Evolutionary conservation across 2,329 filamentous ascomycete species (phyloP).

Genomic region (Pestalotiopsis sp.): DNA sequence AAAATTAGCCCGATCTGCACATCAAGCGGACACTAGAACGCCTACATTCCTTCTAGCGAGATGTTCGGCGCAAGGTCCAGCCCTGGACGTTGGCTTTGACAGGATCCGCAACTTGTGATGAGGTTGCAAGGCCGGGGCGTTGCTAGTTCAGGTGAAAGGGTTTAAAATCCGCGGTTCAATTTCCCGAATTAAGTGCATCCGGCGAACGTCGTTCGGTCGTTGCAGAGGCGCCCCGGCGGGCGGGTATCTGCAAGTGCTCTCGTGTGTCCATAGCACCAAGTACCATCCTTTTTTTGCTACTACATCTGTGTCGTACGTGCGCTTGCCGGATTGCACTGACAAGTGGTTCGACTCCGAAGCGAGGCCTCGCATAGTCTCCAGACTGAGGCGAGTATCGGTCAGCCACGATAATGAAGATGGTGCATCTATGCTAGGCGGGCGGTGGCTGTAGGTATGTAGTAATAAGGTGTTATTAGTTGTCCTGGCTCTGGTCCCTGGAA

Average conservation of each 20-base stretch:
- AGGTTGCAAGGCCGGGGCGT: neutral
- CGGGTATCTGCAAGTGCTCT: slow-evolving; percentile 4
- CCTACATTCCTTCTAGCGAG: slow-evolving; percentile 5
- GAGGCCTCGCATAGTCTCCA: neutral
- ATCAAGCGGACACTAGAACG: slow-evolving; percentile 4
- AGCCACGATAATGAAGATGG: neutral
- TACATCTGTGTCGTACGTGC: neutral
- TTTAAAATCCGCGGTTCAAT: slow-evolving; percentile 1
- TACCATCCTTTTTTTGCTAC: too few relatives aligned
- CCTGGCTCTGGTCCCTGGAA: neutral
- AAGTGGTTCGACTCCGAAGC: neutral
- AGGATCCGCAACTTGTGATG: slow-evolving; percentile 8
- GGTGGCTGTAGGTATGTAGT: neutral
- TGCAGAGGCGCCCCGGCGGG: neutral
- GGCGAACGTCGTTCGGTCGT: neutral
- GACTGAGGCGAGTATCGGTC: neutral
- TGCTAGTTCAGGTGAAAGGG: slow-evolving; percentile 2
- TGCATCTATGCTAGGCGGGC: too few relatives aligned
- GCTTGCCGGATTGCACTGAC: neutral
- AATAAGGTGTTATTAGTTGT: neutral
- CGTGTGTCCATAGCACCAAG: neutral
- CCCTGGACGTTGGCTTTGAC: slow-evolving; percentile 1
- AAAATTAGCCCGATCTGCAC: neutral
- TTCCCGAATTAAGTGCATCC: neutral
- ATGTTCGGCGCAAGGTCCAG: neutral